phyloP scores from a whole-genome alignment of 306 rosid genomes.

The Dalbergia cultrata region DNA sequence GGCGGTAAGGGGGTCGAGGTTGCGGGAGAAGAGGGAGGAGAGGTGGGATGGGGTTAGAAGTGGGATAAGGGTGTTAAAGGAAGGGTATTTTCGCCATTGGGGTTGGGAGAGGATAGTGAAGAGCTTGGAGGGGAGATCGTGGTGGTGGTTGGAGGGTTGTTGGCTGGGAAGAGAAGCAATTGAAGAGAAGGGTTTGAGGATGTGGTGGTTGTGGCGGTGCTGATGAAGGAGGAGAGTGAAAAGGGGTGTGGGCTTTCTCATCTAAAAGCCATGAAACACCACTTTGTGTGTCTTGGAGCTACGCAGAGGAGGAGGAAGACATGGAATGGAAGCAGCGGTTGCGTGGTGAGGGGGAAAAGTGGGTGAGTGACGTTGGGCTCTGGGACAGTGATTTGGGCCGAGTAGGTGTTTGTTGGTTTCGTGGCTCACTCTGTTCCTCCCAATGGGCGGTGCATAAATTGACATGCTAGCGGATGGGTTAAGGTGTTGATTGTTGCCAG shows the following conservation, averaged over 20 bases:
- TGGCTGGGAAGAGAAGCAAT: conserved; percentile 47
- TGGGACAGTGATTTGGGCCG: not conserved
- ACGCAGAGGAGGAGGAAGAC: not conserved
- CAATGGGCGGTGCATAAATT: no score
- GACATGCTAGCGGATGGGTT: no score
- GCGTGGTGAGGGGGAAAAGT: not conserved
- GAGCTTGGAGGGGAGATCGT: conserved; percentile 61
- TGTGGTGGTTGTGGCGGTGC: conserved; percentile 11
- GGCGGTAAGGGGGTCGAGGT: conserved; percentile 72
- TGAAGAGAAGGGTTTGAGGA: conserved; percentile 55
- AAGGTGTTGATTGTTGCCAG: no score
- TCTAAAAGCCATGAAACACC: conserved; percentile 48
- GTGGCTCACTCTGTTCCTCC: not conserved
- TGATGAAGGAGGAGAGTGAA: conserved; percentile 39
- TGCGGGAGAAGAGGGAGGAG: conserved; percentile 62
- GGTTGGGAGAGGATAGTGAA: conserved; percentile 65
- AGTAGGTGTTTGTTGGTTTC: not conserved
- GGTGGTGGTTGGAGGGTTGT: conserved; percentile 21
- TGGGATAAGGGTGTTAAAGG: conserved; percentile 58
- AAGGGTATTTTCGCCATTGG: conserved; percentile 71
- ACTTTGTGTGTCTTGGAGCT: not conserved
- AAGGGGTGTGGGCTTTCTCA: conserved; percentile 56
- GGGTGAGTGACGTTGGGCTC: not conserved
- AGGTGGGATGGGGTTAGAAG: conserved; percentile 64
- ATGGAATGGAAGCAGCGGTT: not conserved